Percentiles rank a stretch among this genome's conserved stretches.
These are phyloP conservation scores for Fraxinus ornus DNA, from an alignment of 305 asterid species.

Conservation along the genomic window DNA sequence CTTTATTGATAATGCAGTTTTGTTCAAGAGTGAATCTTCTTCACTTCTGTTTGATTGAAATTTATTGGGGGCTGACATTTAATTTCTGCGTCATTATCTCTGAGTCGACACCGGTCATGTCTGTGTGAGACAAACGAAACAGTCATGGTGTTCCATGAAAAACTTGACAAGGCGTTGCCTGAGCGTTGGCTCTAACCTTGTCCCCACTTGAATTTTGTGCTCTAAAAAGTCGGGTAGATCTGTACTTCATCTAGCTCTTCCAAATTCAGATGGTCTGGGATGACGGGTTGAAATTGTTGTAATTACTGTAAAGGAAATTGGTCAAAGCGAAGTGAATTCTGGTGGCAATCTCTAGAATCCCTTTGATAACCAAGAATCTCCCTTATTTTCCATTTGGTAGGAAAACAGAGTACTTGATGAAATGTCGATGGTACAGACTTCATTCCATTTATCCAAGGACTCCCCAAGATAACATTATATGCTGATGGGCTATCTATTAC, in stretches of 20 bases:
- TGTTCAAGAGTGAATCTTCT: not conserved
- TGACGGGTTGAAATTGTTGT: not conserved
- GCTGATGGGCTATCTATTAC: not conserved
- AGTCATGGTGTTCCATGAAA: not conserved
- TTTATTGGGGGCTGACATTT: not conserved
- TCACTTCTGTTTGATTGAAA: too few relatives aligned
- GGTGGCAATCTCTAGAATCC: not conserved
- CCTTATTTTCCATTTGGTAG: not conserved
- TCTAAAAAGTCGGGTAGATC: not conserved
- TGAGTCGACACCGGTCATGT: not conserved
- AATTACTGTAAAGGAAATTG: not conserved
- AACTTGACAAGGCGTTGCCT: too few relatives aligned
- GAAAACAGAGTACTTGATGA: not conserved
- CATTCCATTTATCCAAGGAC: not conserved
- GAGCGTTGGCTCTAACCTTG: too few relatives aligned
- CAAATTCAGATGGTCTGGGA: not conserved
- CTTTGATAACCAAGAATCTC: not conserved
- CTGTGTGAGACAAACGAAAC: not conserved
- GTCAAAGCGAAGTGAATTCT: not conserved
- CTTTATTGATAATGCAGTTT: too few relatives aligned
- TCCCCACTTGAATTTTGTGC: not conserved
- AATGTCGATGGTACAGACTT: not conserved
- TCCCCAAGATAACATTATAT: not conserved
- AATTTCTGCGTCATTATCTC: not conserved
- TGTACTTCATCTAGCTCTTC: not conserved